Evolutionary conservation across 495 filamentous ascomycete genomes (phyloP).

Genomic region (Trichoderma asperelloides): DNA sequence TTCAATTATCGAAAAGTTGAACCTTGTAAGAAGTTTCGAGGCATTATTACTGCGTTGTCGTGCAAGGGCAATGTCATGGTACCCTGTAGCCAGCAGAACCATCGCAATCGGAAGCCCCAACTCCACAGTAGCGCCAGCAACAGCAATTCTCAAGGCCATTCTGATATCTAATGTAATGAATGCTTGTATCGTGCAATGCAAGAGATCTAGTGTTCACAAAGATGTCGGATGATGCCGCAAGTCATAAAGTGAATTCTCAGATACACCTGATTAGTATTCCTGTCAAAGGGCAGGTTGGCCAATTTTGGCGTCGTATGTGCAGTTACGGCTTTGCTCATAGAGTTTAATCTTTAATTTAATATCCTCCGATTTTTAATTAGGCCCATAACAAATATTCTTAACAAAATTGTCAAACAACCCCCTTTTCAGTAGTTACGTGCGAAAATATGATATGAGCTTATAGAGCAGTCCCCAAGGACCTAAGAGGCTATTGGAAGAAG

Average conservation of each 20-base stretch:
- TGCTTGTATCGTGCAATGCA: neutral
- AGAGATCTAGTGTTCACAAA: neutral
- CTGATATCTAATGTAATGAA: neutral
- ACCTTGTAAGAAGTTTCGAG: neutral
- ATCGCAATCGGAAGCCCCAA: constrained; percentile 43
- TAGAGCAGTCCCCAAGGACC: neutral
- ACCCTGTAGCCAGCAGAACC: constrained; percentile 73
- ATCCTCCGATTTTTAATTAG: too few species aligned
- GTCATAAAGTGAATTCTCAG: too few species aligned
- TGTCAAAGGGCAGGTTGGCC: too few species aligned
- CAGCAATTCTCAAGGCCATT: constrained; percentile 22
- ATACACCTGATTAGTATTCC: too few species aligned
- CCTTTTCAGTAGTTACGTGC: too few species aligned
- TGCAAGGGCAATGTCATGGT: constrained; percentile 72
- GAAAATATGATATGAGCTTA: too few species aligned
- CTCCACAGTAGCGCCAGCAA: constrained; percentile 32
- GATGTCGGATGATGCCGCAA: neutral
- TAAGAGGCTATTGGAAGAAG: neutral
- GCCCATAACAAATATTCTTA: too few species aligned
- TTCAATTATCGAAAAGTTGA: neutral
- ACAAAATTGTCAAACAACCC: too few species aligned
- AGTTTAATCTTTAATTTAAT: too few species aligned
- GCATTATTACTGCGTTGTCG: constrained; percentile 26
- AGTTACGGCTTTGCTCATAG: too few species aligned
- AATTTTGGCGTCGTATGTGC: too few species aligned